Evolutionary conservation across 768 basidiomycete species (phyloP).

Genomic region (Suillus plorans): DNA sequence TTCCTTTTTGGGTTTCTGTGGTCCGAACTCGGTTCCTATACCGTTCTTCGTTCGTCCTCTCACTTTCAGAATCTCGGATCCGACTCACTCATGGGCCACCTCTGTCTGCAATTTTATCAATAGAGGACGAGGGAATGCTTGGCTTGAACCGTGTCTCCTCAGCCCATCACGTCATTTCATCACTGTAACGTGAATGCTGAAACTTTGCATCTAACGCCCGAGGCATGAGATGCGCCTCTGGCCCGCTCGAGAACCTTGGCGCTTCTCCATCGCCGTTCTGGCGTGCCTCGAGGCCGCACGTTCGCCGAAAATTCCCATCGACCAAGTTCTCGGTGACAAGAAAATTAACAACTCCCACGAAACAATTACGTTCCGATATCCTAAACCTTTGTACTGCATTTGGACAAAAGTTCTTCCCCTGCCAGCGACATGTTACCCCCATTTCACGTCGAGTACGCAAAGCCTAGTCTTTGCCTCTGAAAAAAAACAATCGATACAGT

Average conservation of each 20-base stretch:
- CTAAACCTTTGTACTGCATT: not conserved
- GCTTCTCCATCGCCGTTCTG: not conserved
- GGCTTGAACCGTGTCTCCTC: not conserved
- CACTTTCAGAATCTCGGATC: not conserved
- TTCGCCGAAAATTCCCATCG: not conserved
- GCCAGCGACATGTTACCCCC: too few relatives aligned
- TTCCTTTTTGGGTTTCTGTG: constrained; percentile 12
- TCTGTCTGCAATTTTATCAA: not conserved
- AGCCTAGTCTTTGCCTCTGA: too few relatives aligned
- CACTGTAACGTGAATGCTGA: not conserved
- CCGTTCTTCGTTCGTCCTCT: too few relatives aligned
- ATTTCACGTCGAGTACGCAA: not conserved
- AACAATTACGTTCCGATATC: not conserved
- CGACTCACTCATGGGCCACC: not conserved
- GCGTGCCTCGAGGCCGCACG: not conserved
- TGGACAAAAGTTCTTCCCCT: not conserved
- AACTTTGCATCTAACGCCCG: not conserved
- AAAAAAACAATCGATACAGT: too few relatives aligned
- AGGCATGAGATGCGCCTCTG: not conserved
- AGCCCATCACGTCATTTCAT: not conserved
- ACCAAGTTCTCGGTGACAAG: not conserved
- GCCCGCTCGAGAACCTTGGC: not conserved
- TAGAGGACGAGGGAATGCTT: not conserved
- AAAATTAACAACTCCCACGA: not conserved
- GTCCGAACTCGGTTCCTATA: not conserved